Evolutionary conservation across 148 eudicot species (phyloP).

Genomic region (Linanthus parryae): DNA sequence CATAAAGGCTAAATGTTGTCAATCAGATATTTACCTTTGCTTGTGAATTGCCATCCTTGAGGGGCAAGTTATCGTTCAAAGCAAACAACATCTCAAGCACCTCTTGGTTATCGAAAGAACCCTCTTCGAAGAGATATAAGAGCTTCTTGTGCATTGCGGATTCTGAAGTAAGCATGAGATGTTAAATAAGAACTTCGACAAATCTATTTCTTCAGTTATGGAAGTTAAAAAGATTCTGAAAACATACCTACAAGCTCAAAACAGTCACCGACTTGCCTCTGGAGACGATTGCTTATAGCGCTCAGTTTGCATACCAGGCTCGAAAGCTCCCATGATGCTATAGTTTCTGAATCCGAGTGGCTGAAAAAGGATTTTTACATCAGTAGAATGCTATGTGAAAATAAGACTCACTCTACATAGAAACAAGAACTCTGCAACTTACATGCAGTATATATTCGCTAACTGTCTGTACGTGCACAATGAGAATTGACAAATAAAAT

Average conservation of each 20-base stretch:
- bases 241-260: slow-evolving; percentile 43
- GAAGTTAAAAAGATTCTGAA: neutral
- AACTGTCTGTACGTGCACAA: too few species aligned
- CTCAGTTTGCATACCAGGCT: slow-evolving; percentile 40
- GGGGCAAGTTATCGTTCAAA: slow-evolving; percentile 34
- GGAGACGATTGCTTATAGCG: slow-evolving; percentile 31
- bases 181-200: neutral
- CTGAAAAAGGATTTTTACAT: slow-evolving; percentile 19
- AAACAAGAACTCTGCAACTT: too few species aligned
- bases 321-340: slow-evolving; percentile 44
- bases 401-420: too few species aligned
- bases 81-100: slow-evolving; percentile 39
- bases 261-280: slow-evolving; percentile 29
- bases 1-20: too few species aligned
- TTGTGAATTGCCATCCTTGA: slow-evolving; percentile 32
- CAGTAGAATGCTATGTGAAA: neutral
- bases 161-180: slow-evolving; percentile 25
- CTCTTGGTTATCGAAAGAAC: slow-evolving; percentile 48
- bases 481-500: too few species aligned
- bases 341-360: slow-evolving; percentile 25
- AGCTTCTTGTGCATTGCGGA: slow-evolving; percentile 38
- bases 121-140: slow-evolving; percentile 27
- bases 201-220: neutral
- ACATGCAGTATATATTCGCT: too few species aligned
- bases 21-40: too few species aligned